Evolutionary conservation across 345 rosid species (phyloP).

Genomic region (Turnera subulata): DNA sequence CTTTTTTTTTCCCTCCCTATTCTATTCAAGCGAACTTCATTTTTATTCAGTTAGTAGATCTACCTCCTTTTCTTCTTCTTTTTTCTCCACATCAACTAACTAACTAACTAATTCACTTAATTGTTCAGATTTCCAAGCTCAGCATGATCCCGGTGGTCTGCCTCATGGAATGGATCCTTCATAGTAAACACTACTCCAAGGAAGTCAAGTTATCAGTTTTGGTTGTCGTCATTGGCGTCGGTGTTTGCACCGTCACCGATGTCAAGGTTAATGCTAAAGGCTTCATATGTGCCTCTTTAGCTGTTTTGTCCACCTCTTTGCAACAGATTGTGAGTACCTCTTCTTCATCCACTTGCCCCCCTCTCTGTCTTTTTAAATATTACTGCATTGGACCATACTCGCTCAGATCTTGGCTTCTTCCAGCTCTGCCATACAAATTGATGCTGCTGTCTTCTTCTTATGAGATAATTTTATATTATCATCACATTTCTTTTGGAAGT

Average conservation of each 20-base stretch:
- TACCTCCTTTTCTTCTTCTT: background rate
- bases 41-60: background rate
- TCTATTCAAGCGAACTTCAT: background rate
- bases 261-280: slow-evolving; percentile 94
- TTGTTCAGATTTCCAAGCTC: slow-evolving; percentile 72
- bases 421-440: too few relatives aligned
- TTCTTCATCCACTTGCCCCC: background rate
- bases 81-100: background rate
- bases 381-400: too few relatives aligned
- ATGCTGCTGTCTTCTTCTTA: too few relatives aligned
- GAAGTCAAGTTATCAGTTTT: slow-evolving; percentile 74
- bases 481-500: too few relatives aligned
- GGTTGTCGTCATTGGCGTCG: slow-evolving; percentile 89
- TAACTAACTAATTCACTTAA: background rate
- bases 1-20: background rate
- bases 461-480: too few relatives aligned
- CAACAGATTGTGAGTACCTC: slow-evolving; percentile 83
- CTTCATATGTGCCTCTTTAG: slow-evolving; percentile 78
- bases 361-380: background rate
- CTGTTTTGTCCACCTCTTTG: slow-evolving; percentile 77
- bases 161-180: slow-evolving; percentile 90
- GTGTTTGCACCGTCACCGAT: slow-evolving; percentile 92
- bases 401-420: too few relatives aligned
- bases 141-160: slow-evolving; percentile 98
- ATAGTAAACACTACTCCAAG: slow-evolving; percentile 67